These are phyloP conservation scores for Pythium diclinum DNA, from an alignment of 352 stramenopile genomes.

Conservation along the genomic window DNA sequence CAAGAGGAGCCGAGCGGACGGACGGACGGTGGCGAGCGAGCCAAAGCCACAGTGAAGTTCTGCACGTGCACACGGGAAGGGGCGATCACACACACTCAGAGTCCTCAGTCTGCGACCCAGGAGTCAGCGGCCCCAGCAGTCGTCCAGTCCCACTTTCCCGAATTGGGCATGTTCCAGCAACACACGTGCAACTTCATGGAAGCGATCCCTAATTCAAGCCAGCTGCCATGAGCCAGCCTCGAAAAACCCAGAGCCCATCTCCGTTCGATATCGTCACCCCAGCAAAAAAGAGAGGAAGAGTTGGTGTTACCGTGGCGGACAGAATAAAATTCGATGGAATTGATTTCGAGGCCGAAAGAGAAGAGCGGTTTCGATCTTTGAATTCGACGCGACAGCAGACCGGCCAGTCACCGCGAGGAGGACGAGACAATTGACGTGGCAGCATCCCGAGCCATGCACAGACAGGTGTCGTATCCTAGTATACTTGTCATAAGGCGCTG, in stretches of 20 bases:
- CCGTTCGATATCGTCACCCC: conserved; percentile 21
- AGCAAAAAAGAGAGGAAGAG: not conserved
- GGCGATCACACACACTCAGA: not conserved
- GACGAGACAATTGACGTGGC: conserved; percentile 22
- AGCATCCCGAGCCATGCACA: conserved; percentile 2
- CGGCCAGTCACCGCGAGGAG: conserved; percentile 8
- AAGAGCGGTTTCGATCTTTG: conserved; percentile 2
- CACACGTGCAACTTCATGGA: conserved; percentile 12
- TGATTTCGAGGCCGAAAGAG: conserved; percentile 2
- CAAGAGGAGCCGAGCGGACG: conserved; percentile 9
- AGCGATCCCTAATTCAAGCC: conserved; percentile 10
- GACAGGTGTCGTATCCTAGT: not conserved
- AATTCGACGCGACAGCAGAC: not conserved
- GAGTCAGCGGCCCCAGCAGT: conserved; percentile 12
- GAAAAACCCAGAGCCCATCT: conserved; percentile 8
- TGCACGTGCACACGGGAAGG: conserved; percentile 17
- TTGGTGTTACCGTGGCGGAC: conserved; percentile 10
- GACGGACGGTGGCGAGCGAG: conserved; percentile 16
- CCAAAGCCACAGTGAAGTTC: not conserved
- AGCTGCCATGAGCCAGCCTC: conserved; percentile 4
- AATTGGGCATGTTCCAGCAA: conserved; percentile 7
- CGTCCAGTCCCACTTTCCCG: conserved; percentile 7
- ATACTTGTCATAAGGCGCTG: not conserved
- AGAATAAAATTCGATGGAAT: conserved; percentile 15
- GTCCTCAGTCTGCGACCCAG: not conserved